Base-by-base conservation (phyloP, 1,139 yeast species). In the Hemisphaericaspora lyxosophila region DNA sequence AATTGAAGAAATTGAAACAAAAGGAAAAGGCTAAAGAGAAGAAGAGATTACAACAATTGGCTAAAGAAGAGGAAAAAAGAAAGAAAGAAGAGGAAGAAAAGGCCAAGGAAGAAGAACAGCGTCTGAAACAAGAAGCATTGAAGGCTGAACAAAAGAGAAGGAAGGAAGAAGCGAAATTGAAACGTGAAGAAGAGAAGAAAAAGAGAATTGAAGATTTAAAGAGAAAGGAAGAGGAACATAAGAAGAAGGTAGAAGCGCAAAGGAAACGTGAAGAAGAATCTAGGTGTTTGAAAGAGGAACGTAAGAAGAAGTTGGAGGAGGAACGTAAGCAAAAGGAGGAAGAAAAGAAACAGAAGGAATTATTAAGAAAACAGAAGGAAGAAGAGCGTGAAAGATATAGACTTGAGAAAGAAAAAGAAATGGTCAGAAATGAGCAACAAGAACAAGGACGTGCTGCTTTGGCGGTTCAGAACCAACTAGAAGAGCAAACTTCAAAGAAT, bases 21-120 rank as follows among this genome's bases (percentile, higher is more conserved):
- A 82, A 78, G 59, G 95, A 87, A 52, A 82, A 81, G 63, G 81
- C 83, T 41, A 82, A 82, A 55, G 94, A 86, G 50, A 85, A 85
- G 72, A 85, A 85, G 57, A 73, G 84, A 18, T 70, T 75, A 30
- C 82, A 75, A 46, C 85, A 82, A 53, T 69, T 70, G 36, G 88
- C 86, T 15, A 84, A 82, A 49, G 96, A 87, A 54, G 90, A 85
- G 48, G 95, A 85, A 55, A 70, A 77, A 36, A 68, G 67, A 35
- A 69, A 69, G 42, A 75, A 74, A 46, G 88, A 82, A 51, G 83
- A 75, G 33, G 87, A 80, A 38, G 59, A 59, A 36, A 48, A 46
- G 36, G 55, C 54, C n/a, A 64, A 58, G 41, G 73, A 64, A 30
- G 70, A 64, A 34, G 72, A 67, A 40, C 45, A 53, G 22, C 59